Conservation (phyloP, 345 rosid species). For the Triadica sebifera region DNA sequence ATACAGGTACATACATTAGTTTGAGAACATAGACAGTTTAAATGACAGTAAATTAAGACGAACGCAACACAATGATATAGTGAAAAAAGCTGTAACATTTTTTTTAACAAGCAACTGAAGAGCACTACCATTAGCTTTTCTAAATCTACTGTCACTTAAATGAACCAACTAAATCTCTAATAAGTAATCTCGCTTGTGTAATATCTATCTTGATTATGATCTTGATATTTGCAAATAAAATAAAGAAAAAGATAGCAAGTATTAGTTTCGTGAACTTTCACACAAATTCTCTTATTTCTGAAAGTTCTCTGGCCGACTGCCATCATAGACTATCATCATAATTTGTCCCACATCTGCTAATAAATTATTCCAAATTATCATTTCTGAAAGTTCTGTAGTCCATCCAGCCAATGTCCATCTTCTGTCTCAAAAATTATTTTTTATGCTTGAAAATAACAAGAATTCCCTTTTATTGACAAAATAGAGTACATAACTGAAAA, state of each 20-base stretch:
- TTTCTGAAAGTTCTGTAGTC: too few species aligned
- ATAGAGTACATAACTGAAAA: not conserved
- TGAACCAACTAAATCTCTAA: slow-evolving; percentile 7
- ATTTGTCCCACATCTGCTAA: not conserved
- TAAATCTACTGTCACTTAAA: not conserved
- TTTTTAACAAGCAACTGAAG: slow-evolving; percentile 1
- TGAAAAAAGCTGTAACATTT: slow-evolving; percentile 1
- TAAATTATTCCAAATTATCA: not conserved
- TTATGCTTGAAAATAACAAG: not conserved
- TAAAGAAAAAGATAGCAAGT: not conserved
- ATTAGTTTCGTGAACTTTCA: not conserved
- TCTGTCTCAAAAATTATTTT: not conserved
- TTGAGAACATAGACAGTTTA: slow-evolving; percentile 11
- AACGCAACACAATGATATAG: slow-evolving; percentile 6
- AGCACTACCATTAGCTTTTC: slow-evolving; percentile 4
- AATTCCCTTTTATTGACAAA: not conserved
- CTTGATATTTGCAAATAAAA: not conserved
- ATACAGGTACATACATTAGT: slow-evolving; percentile 14
- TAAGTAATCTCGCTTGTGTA: not conserved
- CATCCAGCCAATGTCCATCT: not conserved
- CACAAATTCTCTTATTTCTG: not conserved
- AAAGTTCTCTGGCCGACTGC: not conserved
- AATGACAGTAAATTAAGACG: slow-evolving; percentile 4
- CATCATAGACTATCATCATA: not conserved
- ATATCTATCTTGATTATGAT: not conserved